Evolutionary conservation across 768 basidiomycete genomes (phyloP), one percentile per base, ranked within the genome.

Genomic region (Pisolithus tinctorius): DNA sequence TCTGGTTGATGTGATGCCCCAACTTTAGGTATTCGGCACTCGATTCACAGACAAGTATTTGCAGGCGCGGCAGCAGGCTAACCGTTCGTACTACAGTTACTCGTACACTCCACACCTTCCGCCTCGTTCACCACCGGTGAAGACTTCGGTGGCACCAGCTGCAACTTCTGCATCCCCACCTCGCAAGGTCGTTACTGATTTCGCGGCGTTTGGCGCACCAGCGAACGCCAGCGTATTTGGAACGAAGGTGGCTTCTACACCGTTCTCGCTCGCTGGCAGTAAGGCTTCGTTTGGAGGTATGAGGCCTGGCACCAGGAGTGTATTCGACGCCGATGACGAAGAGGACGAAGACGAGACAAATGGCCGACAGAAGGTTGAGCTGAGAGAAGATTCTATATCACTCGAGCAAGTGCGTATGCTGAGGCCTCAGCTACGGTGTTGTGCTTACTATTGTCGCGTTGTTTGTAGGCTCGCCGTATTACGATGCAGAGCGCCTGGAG

Each of bases 21-120:
- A 4, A 26, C 64, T 30, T 25, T 16, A 96, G 93, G 88, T 96
- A 44, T 83, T 85, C 45, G 92, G 91, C n/a, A 90, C 92, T 39
- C 87, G 95, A 3, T 95, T 97, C 73, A 97, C 95, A 17, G 94
- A 98, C 58, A 94, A 95, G 67, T 98, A 97, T 67, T 79, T 94
- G 26, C 80, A 84, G 58, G 82, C 86, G 30, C 79, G 87, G 45
- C 78, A 84, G 60, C 64, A 78, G 20, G 67, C 79, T 51, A 71
- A 75, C 31, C 79, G 86, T 38, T 72, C 70, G 53, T 60, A 70
- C 2, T 79, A 79, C 56, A 73, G 78, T 16, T 83, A 81, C 54
- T 76, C 79, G 30, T 79, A 81, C 50, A 65, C 75, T 6, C 78
- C 76, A 29, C 74, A 75, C 56, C 70, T 71, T 46, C 74, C 70